Evolutionary conservation across 208 protist species (phyloP), one percentile per base, ranked within the genome.

Genomic region (Zelonia costaricensis): DNA sequence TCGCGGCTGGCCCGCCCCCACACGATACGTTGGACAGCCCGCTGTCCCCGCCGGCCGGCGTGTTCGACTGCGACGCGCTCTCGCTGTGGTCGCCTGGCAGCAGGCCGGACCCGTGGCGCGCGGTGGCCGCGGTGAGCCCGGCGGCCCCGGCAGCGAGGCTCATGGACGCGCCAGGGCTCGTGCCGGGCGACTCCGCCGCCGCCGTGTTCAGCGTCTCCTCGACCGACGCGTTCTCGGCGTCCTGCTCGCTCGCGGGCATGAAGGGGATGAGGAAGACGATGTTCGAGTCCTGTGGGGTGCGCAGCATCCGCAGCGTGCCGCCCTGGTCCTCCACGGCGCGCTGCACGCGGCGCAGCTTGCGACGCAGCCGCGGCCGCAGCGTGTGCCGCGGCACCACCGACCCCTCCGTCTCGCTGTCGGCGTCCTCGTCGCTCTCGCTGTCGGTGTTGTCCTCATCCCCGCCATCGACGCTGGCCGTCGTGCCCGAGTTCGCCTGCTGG

Each of bases 221-320:
- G 1, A 74, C 58, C 4, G 69, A 58, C 38, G 69, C 65, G 33
- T 84, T 68, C 49, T 74, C 69, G 15, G 23, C 63, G 35, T 87
- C 81, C 16, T 75, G 38, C 20, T 83, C 80, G 36, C 66, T 60
- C 4, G 74, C 80, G 6, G 70, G 70, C 53, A 95, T 83, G 65
- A 78, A 95, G 15, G 90, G 90, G 5, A 95, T 77, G 25, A 86
- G 60, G 53, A 93, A 91, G 33, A 73, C 36, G 23, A 95, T 72
- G 67, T 79, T 86, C 8, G 77, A 64, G 54, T 80, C 71, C 4
- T 74, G 47, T 20, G 40, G 30, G 44, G 45, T 61, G 48, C 57
- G 56, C 31, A 79, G 69, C 28, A 93, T 76, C 39, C 71, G 72
- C 59, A 95, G 74, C 43, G 78, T 91, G 36, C 86, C 90, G 45